Evolutionary conservation across 495 filamentous ascomycete species (phyloP).

Genomic region (Podospora sp.): DNA sequence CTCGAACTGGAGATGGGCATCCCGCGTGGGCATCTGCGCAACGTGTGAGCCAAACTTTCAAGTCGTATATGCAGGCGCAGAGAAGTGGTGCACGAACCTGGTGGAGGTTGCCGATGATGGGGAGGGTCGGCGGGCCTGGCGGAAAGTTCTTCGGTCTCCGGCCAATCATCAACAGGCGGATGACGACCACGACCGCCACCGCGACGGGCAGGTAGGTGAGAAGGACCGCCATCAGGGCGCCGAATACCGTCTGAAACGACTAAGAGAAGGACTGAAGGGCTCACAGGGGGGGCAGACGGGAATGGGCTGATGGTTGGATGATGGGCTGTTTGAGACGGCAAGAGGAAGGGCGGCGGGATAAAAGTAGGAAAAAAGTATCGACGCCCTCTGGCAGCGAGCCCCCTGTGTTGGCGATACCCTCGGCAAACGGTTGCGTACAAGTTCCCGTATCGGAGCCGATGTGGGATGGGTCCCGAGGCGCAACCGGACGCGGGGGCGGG

Average conservation of each 20-base stretch:
- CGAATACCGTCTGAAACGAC: not conserved
- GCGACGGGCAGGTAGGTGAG: slow-evolving; percentile 27
- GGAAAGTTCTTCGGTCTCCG: slow-evolving; percentile 37
- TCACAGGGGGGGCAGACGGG: not conserved
- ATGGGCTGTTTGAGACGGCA: not conserved
- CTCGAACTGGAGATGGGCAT: slow-evolving; percentile 42
- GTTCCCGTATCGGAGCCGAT: slow-evolving; percentile 20
- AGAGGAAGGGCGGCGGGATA: slow-evolving; percentile 13
- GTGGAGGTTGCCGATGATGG: slow-evolving; percentile 41
- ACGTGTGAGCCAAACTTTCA: not conserved
- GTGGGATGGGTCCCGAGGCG: slow-evolving; percentile 26
- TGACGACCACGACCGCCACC: slow-evolving; percentile 30
- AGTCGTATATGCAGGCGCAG: too few species aligned
- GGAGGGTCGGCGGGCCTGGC: slow-evolving; percentile 40
- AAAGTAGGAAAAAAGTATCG: slow-evolving; percentile 23
- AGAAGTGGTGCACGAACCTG: slow-evolving; percentile 21
- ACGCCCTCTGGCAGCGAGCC: slow-evolving; percentile 1
- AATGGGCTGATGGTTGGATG: slow-evolving; percentile 5
- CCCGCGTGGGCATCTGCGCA: slow-evolving; percentile 31
- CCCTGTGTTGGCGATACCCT: not conserved
- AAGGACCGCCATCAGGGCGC: slow-evolving; percentile 27
- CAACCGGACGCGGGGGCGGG: slow-evolving; percentile 34
- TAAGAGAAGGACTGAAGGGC: not conserved
- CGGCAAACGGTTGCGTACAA: not conserved
- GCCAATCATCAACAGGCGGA: slow-evolving; percentile 33